Base-by-base conservation (phyloP, 73 alveolate genomes). In the Effrenium voratum region DNA sequence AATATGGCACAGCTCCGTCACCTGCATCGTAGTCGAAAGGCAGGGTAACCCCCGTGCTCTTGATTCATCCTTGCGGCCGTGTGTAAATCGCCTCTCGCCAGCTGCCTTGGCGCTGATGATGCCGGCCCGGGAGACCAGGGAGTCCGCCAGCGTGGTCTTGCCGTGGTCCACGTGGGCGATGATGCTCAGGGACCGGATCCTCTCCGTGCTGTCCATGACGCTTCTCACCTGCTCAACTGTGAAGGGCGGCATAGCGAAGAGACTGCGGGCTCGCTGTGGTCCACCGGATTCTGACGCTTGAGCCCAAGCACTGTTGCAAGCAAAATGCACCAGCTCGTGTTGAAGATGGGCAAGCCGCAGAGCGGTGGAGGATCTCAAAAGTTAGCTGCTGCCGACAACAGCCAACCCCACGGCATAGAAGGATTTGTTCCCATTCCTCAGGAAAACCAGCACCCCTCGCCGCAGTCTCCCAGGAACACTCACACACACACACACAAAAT, bases 151-250 rank as follows among this genome's bases (percentile, higher is more conserved):
- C 90, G 99, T 99, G 63, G 99, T 99, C 99, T 99, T 99, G 92
- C 99, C 99, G 99, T 99, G 99, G 99, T 99, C 99, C 99, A 99
- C 99, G 99, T 99, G 99, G 98, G 99, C 99, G 75, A 99, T 99
- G 92, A 82, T 82, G 50, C 77, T 91, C 63, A 91, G 99, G 99
- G 99, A 99, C 93, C 99, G 99, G 99, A 99, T 99, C 99, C 99
- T 99, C 99, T 99, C 99, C 86, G 99, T 99, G 99, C 99, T 99
- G 99, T 99, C 99, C 99, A 99, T 99, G 99, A 99, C 99, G 93
- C 99, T 99, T 80, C 99, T 85, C 47, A 99, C 93, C 95, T 99
- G 98, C 45, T 99, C 99, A 52, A 99, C 91, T 38, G 99, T 90
- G 99, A 99, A 99, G 95, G 95, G 98, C 73, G 99, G 99, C 99